Evolutionary conservation across 2,329 filamentous ascomycete species (phyloP), one percentile per base, ranked within the genome.

Genomic region (Xylariaceae sp.): DNA sequence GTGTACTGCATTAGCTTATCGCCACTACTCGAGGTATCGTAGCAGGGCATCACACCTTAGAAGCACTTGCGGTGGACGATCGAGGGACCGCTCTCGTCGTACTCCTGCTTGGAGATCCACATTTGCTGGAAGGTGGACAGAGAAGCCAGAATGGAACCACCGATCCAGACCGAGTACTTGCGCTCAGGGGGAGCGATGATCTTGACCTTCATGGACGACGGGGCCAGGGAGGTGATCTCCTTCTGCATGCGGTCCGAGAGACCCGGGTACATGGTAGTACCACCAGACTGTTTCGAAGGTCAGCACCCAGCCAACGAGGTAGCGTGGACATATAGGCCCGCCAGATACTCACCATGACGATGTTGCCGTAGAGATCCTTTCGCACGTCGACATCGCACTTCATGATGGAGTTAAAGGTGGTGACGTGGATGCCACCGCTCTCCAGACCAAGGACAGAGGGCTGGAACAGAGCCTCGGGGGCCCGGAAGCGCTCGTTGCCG

Each of bases 71-170:
- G 86, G 84, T 96, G 90, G 60, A 96, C 90, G 64, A 96, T 96
- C 62, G 89, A 95, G 59, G 90, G 92, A 73, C 90, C 90, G 69
- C 83, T 92, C 87, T 96, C 92, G 77, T 98, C 92, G 82, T 96
- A 96, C 79, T 96, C 90, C 77, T 98, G 92, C 88, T 98, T 98
- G 60, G 92, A 98, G 82, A 98, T 96, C 92, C 92, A 98, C 92
- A 98, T 98, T 77, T 98, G 92, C 80, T 98, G 92, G 90, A 98
- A 98, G 70, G 92, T 98, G 56, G 92, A 98, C 60, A 98, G 85
- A 49, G 92, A 98, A 57, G 92, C 92, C 62, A 98, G 75, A 74
- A 98, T 98, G 69, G 92, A 98, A 80, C 92, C 92, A 92, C 92
- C 92, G 68, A 98, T 98, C 92, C 92, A 98, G 78, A 98, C 92